A percentile compares a stretch with the other conserved stretches of the same genome.
Evolutionary conservation across 106 monocot genomes (phyloP).

Genomic region (Hemerocallis citrina): DNA sequence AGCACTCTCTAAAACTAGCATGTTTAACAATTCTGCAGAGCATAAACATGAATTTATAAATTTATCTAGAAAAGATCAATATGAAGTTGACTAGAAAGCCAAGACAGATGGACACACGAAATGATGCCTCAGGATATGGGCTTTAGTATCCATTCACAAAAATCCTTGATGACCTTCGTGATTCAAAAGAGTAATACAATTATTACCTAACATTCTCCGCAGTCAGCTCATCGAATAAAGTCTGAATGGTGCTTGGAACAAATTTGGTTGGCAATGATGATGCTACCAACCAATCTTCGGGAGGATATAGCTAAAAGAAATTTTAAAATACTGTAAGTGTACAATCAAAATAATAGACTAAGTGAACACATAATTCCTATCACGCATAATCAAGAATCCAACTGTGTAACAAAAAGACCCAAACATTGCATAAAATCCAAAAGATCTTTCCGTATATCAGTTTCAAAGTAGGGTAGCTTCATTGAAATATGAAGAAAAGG

Average conservation of each 20-base stretch:
- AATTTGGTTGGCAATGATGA: conserved; percentile 74
- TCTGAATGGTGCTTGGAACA: conserved; percentile 43
- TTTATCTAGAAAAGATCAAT: too few relatives aligned
- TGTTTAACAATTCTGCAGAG: too few relatives aligned
- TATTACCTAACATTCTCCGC: conserved; percentile 61
- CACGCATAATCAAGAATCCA: not conserved
- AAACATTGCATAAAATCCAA: not conserved
- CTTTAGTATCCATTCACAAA: not conserved
- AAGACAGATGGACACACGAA: too few relatives aligned
- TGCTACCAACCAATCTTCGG: conserved; percentile 86
- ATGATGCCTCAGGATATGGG: too few relatives aligned
- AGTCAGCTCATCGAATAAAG: conserved; percentile 43
- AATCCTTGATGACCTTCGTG: not conserved
- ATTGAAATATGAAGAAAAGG: not conserved
- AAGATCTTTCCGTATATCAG: not conserved
- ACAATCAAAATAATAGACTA: conserved; percentile 7
- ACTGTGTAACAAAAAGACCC: not conserved
- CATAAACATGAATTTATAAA: too few relatives aligned
- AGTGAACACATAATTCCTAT: not conserved
- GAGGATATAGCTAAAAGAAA: conserved; percentile 81
- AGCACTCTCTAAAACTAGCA: too few relatives aligned
- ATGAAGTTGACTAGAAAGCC: too few relatives aligned
- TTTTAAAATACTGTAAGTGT: too few relatives aligned
- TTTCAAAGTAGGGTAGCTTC: not conserved
- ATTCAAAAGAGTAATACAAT: not conserved